These are phyloP conservation scores for Exophiala calicioides DNA, from an alignment of 2,329 filamentous ascomycete genomes.

Conservation along the genomic window DNA sequence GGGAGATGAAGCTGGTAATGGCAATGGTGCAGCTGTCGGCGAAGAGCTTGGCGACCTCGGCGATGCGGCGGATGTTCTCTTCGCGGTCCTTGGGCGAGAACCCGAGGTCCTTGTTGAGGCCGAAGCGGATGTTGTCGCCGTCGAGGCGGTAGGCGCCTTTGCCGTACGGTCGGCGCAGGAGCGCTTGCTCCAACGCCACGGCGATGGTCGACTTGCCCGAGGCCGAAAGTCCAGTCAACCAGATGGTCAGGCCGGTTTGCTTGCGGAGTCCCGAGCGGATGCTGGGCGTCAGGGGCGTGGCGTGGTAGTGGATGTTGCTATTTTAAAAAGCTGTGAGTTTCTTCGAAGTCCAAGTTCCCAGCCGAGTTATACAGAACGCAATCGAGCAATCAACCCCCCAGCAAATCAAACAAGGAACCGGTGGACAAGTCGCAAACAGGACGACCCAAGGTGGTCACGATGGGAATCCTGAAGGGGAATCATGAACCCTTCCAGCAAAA, in stretches of 20 bases:
- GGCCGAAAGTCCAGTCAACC: slow-evolving; percentile 95
- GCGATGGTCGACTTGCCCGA: slow-evolving; percentile 97
- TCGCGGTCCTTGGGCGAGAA: slow-evolving; percentile 92
- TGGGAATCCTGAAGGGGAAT: not conserved
- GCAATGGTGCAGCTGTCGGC: slow-evolving; percentile 85
- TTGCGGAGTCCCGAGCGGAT: slow-evolving; percentile 58
- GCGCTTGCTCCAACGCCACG: slow-evolving; percentile 93
- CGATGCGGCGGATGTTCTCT: slow-evolving; percentile 96
- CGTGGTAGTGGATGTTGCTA: slow-evolving; percentile 52
- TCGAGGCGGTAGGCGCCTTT: slow-evolving; percentile 89
- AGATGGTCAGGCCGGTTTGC: slow-evolving; percentile 91
- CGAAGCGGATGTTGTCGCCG: slow-evolving; percentile 97
- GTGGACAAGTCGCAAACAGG: not conserved
- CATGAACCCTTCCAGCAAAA: slow-evolving; percentile 9
- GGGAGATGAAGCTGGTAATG: slow-evolving; percentile 95
- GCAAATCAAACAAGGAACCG: not conserved
- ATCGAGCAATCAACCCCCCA: not conserved
- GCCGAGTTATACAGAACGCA: not conserved
- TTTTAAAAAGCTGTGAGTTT: slow-evolving; percentile 6
- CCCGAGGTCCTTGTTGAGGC: slow-evolving; percentile 94
- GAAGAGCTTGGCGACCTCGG: slow-evolving; percentile 95
- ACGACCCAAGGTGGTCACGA: no score
- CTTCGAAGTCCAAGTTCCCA: slow-evolving; percentile 3
- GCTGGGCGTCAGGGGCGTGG: slow-evolving; percentile 42
- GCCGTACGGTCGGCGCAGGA: slow-evolving; percentile 71